A percentile compares a stretch with the other conserved stretches of the same genome.
phyloP scores from a whole-genome alignment of 2,329 filamentous ascomycete species.

The Alternaria sp. region DNA sequence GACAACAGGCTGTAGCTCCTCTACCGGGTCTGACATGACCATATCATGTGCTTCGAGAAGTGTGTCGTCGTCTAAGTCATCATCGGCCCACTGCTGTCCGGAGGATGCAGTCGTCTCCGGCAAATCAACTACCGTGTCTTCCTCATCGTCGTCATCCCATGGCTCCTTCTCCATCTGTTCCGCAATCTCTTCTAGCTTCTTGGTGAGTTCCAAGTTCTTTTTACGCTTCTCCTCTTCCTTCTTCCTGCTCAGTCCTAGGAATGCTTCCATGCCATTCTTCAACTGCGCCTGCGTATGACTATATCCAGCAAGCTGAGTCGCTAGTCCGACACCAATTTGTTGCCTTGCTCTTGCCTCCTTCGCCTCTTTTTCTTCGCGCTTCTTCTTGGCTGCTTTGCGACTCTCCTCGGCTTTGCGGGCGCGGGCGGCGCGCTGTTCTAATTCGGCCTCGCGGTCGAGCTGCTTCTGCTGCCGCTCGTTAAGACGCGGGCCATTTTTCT shows the following conservation, averaged over 20 bases:
- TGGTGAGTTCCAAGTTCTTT: conserved; percentile 29
- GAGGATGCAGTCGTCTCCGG: conserved; percentile 11
- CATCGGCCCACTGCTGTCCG: conserved; percentile 35
- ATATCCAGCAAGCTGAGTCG: conserved; percentile 52
- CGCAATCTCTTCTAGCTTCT: conserved; percentile 32
- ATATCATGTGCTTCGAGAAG: conserved; percentile 42
- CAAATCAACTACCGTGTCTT: conserved; percentile 22
- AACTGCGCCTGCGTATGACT: conserved; percentile 49
- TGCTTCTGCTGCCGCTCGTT: conserved; percentile 39
- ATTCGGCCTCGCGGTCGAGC: conserved; percentile 42
- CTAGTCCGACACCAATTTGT: conserved; percentile 45
- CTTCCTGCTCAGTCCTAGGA: conserved; percentile 41
- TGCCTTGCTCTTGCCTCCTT: conserved; percentile 42
- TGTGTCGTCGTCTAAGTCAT: conserved; percentile 47
- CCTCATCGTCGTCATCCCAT: conserved; percentile 41
- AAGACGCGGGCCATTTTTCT: conserved; percentile 38
- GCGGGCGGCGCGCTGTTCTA: conserved; percentile 45
- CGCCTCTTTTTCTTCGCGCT: conserved; percentile 42
- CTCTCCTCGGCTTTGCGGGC: conserved; percentile 46
- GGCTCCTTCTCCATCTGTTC: conserved; percentile 42
- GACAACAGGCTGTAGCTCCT: conserved; percentile 9
- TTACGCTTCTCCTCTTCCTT: conserved; percentile 31
- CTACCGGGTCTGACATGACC: conserved; percentile 37
- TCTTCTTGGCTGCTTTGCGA: conserved; percentile 41
- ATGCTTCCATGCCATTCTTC: conserved; percentile 52